A percentile compares a stretch with the other conserved stretches of the same genome.
These are phyloP conservation scores for Tetracladium setigerum DNA, from an alignment of 495 filamentous ascomycete species.

Conservation along the genomic window DNA sequence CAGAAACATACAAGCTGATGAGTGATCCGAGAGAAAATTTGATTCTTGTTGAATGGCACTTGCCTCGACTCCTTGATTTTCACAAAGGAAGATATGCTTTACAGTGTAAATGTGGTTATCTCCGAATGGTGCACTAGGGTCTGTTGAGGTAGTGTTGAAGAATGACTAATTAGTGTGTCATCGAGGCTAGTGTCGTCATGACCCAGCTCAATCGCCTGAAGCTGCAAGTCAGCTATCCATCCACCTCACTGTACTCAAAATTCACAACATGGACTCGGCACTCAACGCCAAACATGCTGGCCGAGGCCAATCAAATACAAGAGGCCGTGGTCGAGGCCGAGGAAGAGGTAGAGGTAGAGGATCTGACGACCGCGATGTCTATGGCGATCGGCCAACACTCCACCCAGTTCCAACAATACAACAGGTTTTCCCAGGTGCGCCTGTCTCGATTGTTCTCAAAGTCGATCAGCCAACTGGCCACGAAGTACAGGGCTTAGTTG, in stretches of 20 bases:
- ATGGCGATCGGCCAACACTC: neutral
- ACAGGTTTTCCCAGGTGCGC: conserved; percentile 47
- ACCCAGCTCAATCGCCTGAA: conserved; percentile 19
- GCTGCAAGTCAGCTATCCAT: no score
- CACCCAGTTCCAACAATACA: conserved; percentile 36
- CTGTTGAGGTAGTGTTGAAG: no score
- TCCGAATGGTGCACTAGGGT: no score
- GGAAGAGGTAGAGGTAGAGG: neutral
- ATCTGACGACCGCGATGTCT: neutral
- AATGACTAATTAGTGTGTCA: no score
- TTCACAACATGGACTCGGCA: neutral
- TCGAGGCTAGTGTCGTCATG: conserved; percentile 3
- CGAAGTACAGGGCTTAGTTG: conserved; percentile 53
- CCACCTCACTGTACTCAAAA: no score
- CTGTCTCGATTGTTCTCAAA: conserved; percentile 64
- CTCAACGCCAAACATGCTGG: neutral
- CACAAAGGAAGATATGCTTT: no score
- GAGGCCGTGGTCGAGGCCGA: neutral
- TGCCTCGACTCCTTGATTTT: no score
- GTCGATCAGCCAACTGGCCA: conserved; percentile 62
- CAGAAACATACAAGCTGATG: conserved; percentile 32
- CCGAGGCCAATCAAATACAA: neutral
- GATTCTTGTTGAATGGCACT: no score
- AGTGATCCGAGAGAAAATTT: no score
- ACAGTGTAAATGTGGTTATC: no score